Evolutionary conservation across 192 early-diverging fungal genomes (phyloP).

Genomic region (Entomortierella chlamydospora): DNA sequence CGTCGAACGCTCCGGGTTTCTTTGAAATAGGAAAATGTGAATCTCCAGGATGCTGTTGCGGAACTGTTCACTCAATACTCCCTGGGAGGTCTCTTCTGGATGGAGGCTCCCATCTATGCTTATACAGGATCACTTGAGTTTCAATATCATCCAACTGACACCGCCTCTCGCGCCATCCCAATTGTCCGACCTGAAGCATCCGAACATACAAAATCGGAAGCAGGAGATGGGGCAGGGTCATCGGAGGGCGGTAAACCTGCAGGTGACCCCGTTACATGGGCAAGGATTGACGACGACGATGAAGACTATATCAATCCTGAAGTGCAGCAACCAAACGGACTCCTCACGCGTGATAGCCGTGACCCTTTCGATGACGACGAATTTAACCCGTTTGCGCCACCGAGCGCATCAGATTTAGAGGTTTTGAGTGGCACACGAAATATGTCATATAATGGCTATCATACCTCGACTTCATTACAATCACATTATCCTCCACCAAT

Average conservation of each 20-base stretch:
- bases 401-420: constrained; percentile 40
- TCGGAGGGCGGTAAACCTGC: background rate
- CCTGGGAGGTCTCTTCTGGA: constrained; percentile 34
- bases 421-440: constrained; percentile 20
- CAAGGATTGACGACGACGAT: constrained; percentile 45
- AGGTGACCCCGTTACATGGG: constrained; percentile 34
- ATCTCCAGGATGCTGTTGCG: constrained; percentile 40
- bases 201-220: background rate
- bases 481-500: constrained; percentile 34
- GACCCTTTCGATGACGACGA: constrained; percentile 54
- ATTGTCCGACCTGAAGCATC: constrained; percentile 22
- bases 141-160: constrained; percentile 15
- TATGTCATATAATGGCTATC: constrained; percentile 24
- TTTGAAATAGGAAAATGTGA: constrained; percentile 31
- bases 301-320: background rate
- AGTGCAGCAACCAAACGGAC: background rate
- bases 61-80: constrained; percentile 41
- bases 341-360: constrained; percentile 12
- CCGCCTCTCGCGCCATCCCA: constrained; percentile 17
- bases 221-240: background rate
- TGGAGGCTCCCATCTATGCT: constrained; percentile 32
- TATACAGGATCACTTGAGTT: constrained; percentile 10
- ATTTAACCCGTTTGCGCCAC: constrained; percentile 53
- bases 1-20: background rate
- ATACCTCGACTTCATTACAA: background rate